A percentile compares a stretch with the other conserved stretches of the same genome.
These are phyloP conservation scores for Hymenochaete sp. DNA, from an alignment of 1,284 basidiomycete species.

Conservation along the genomic window DNA sequence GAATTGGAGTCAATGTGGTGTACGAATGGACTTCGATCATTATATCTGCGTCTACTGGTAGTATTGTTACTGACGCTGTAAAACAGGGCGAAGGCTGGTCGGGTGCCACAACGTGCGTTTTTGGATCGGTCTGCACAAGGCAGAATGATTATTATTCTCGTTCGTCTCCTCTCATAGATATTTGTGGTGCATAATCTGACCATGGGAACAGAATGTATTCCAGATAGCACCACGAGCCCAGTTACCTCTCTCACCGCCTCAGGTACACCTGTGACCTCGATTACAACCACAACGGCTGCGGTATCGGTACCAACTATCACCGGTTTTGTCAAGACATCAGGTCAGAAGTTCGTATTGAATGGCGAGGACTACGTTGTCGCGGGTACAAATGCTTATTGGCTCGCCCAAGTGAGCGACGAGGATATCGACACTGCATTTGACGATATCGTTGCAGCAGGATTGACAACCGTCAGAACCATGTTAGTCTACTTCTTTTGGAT, in stretches of 20 bases:
- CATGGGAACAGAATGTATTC: conserved; percentile 28
- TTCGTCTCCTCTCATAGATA: neutral
- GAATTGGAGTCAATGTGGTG: conserved; percentile 16
- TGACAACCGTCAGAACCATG: conserved; percentile 53
- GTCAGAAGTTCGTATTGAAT: conserved; percentile 43
- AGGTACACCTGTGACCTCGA: conserved; percentile 17
- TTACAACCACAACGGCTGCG: conserved; percentile 24
- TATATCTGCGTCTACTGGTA: neutral
- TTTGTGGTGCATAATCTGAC: no score
- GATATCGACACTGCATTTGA: conserved; percentile 40
- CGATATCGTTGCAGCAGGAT: conserved; percentile 46
- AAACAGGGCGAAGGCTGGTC: conserved; percentile 25
- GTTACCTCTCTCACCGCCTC: conserved; percentile 15
- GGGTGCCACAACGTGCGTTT: conserved; percentile 26
- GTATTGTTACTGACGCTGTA: neutral
- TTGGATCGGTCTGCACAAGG: conserved; percentile 24
- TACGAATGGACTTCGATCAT: neutral
- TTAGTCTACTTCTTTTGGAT: conserved; percentile 23
- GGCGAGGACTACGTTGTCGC: conserved; percentile 42
- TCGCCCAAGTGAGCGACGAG: conserved; percentile 32
- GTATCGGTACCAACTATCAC: conserved; percentile 26
- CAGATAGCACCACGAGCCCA: conserved; percentile 21
- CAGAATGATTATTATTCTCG: conserved; percentile 31
- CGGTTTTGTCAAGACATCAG: conserved; percentile 43
- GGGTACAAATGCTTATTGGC: conserved; percentile 47